These are phyloP conservation scores for Cyberlindnera japonica DNA, from an alignment of 805 yeast species.

Conservation along the genomic window DNA sequence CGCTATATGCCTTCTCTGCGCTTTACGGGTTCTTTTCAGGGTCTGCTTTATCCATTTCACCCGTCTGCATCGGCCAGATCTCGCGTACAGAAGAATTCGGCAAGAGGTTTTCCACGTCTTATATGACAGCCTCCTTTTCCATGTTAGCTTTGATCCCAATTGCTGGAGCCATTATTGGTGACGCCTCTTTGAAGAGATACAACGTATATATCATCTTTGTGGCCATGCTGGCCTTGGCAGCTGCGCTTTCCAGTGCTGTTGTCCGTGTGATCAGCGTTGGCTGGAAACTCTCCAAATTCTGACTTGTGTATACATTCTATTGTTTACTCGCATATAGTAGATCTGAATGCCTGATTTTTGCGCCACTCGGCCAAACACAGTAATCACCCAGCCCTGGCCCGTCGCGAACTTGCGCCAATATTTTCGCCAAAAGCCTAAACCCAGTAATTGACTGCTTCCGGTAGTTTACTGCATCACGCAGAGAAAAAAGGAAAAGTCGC, in stretches of 20 bases:
- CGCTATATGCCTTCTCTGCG: constrained; percentile 41
- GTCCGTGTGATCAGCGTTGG: constrained; percentile 13
- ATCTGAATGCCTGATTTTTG: no score
- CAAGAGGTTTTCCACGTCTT: constrained; percentile 51
- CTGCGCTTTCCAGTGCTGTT: constrained; percentile 4
- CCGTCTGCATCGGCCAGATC: constrained; percentile 57
- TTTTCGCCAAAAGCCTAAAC: background rate
- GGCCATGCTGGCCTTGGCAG: constrained; percentile 7
- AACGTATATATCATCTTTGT: constrained; percentile 13
- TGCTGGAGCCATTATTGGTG: constrained; percentile 45
- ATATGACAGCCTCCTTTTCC: constrained; percentile 52
- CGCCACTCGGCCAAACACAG: no score
- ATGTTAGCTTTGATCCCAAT: constrained; percentile 46
- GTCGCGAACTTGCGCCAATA: background rate
- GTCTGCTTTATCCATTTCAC: constrained; percentile 50
- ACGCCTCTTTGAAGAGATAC: constrained; percentile 12
- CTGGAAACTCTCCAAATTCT: constrained; percentile 14
- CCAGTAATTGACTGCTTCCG: background rate
- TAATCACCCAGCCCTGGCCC: no score
- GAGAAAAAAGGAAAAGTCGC: background rate
- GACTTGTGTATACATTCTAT: background rate
- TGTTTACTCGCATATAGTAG: no score
- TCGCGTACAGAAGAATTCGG: constrained; percentile 52
- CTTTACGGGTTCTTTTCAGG: constrained; percentile 53
- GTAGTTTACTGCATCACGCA: background rate